Evolutionary conservation across 768 basidiomycete genomes (phyloP), one percentile per base, ranked within the genome.

Genomic region (Sarcomyxa edulis): DNA sequence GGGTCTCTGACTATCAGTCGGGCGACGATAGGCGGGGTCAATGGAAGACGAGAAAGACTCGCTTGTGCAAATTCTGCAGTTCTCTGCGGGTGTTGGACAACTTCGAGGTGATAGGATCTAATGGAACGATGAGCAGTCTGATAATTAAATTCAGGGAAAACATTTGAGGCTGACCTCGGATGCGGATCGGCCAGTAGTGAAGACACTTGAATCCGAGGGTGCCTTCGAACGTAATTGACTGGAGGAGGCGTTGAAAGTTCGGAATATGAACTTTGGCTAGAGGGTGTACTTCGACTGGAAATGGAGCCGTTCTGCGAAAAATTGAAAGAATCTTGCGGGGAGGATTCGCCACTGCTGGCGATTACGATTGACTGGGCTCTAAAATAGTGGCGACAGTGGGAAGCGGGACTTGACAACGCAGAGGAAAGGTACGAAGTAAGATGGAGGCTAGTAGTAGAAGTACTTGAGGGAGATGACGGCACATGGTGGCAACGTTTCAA

Each of bases 11-110:
- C 77, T 32, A 76, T 77, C 37, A 96, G 72, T 50, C 82, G 85
- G 11, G 83, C 85, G 43, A 96, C 76, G 20, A 88, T 70, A 6
- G 92, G 86, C 28, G 92, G 92, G 7, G 87, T 81, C 40, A 95
- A 67, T 12, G 92, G 86, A 37, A 92, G 64, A 33, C 88, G 82
- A 43, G 86, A 89, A 37, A 92, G 68, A 40, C 71, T 78, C 15
- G 75, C 74, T 35, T 72, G 64, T 32, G 85, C 83, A 59, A 90
- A 92, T 56, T 88, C 88, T 27, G 92, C 89, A 19, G 87, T 81
- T 44, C 74, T 73, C 46, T 76, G 71, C 7, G 92, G 92, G 43
- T 93, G 83, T 51, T 96, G 92, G 19, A 92, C 73, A 43, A 94
- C 78, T 54, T 87, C 81, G 12, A 96, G 79, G 33, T 83, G 76